Conservation (phyloP, 768 basidiomycete species). For the Podaxis rugospora region DNA sequence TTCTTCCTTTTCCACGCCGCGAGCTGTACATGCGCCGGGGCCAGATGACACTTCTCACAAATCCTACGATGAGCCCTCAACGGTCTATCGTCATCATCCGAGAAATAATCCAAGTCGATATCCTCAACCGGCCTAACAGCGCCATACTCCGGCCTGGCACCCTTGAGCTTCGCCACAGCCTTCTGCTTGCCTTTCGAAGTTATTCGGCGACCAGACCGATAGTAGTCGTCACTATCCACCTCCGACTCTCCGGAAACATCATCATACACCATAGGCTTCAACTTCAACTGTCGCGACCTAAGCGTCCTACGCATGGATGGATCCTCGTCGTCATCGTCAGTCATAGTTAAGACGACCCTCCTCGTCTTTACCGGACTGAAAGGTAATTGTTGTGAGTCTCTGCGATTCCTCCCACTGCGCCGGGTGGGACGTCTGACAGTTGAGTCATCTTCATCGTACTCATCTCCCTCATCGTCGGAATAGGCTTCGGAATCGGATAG, state of each 20-base stretch:
- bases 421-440: not conserved
- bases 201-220: conserved; percentile 9
- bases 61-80: conserved; percentile 56
- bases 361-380: conserved; percentile 7
- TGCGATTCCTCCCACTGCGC: not conserved
- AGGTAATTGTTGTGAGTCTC: conserved; percentile 1
- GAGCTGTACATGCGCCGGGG: conserved; percentile 54
- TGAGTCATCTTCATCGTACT: conserved; percentile 27
- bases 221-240: conserved; percentile 16
- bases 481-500: conserved; percentile 22
- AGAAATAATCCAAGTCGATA: conserved; percentile 41
- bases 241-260: conserved; percentile 6
- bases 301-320: not conserved
- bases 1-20: conserved; percentile 30
- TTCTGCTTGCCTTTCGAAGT: conserved; percentile 17
- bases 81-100: conserved; percentile 52
- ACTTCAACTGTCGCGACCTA: conserved; percentile 5
- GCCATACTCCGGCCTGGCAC: conserved; percentile 38
- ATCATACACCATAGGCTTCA: not conserved
- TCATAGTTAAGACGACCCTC: not conserved
- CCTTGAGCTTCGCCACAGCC: conserved; percentile 21
- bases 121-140: conserved; percentile 37
- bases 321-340: conserved; percentile 4
- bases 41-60: conserved; percentile 69
- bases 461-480: conserved; percentile 15